phyloP scores from a whole-genome alignment of 306 rosid species.

The Senna tora region DNA sequence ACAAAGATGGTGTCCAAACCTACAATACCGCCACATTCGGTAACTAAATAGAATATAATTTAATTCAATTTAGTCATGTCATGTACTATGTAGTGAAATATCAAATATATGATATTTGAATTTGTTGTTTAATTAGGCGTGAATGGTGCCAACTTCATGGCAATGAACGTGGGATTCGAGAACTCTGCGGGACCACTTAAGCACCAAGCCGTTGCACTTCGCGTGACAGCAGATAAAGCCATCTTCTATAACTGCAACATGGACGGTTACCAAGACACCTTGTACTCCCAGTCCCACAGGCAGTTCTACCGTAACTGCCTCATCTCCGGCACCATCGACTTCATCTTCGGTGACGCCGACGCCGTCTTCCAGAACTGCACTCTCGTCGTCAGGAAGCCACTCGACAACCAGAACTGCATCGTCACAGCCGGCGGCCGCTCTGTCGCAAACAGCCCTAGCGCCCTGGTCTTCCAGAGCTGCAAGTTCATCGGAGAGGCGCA shows the following conservation, averaged over 20 bases:
- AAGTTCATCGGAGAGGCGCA: constrained; percentile 44
- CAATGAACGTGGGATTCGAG: constrained; percentile 65
- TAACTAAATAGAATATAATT: too few species aligned
- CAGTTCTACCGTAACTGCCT: constrained; percentile 66
- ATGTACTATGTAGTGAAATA: too few species aligned
- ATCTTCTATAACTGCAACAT: constrained; percentile 56
- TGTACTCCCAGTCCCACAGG: constrained; percentile 49
- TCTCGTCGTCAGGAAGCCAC: constrained; percentile 52
- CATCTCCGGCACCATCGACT: constrained; percentile 56
- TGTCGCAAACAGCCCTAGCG: constrained; percentile 48
- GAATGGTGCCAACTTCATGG: constrained; percentile 65
- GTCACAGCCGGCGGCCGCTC: constrained; percentile 74
- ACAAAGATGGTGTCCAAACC: constrained; percentile 54
- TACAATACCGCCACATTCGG: constrained; percentile 69
- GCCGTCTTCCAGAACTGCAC: constrained; percentile 72
- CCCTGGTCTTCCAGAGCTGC: constrained; percentile 61
- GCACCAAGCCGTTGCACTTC: constrained; percentile 64
- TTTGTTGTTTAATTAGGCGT: constrained; percentile 54
- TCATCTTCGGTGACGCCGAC: constrained; percentile 54
- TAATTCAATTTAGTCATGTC: too few species aligned
- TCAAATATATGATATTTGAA: too few species aligned
- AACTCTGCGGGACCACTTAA: constrained; percentile 57
- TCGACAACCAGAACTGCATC: constrained; percentile 49
- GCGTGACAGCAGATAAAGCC: constrained; percentile 57
- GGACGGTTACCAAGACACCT: constrained; percentile 63